Base-by-base conservation (phyloP, 2,329 filamentous ascomycete genomes). In the Pseudopithomyces maydicus region DNA sequence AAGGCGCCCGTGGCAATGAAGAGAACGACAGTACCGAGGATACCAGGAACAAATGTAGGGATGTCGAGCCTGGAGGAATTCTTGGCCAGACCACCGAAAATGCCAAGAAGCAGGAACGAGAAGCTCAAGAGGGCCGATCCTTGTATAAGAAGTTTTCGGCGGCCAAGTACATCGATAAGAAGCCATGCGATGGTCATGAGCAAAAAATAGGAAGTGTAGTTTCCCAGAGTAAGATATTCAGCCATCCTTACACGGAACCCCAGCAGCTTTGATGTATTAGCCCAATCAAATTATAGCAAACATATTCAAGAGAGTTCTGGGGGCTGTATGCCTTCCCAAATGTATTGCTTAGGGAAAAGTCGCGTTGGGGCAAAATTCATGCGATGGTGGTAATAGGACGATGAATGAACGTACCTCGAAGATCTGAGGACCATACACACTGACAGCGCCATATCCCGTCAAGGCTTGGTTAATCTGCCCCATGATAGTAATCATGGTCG, bases 161-260 rank as follows among this genome's bases (percentile, higher is more conserved):
- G 80, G 8, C 84, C 84, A 2, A 84, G 70, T 1, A 80, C 80
- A 62, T 85, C 83, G 58, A 88, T 85, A 10, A 84, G 76, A 17
- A 85, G 70, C 85, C 85, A 88, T 4, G 85, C 84, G 10, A 85
- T 70, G 0, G 84, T 87, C 85, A 87, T 88, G 61, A 85, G 80
- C 47, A 82, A 61, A 65, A 87, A 84, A 70, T 88, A 88, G 17
- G 81, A 85, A 39, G 84, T 72, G 72, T 87, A 88, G 72, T 88
- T 88, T 26, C 78, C 84, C 44, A 86, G 78, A 0, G 85, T 87
- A 14, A 86, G 72, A 58, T 81, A 83, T 68, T 88, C 85, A 1
- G 85, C 80, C 15, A 72, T 74, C 3, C 72, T 73, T 35, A 81
- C 79, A 17, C 72, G 69, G 67, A 87, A 85, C 15, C 85, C 84